Evolutionary conservation across 2,329 filamentous ascomycete genomes (phyloP).

Genomic region (Lachnellula cervina): DNA sequence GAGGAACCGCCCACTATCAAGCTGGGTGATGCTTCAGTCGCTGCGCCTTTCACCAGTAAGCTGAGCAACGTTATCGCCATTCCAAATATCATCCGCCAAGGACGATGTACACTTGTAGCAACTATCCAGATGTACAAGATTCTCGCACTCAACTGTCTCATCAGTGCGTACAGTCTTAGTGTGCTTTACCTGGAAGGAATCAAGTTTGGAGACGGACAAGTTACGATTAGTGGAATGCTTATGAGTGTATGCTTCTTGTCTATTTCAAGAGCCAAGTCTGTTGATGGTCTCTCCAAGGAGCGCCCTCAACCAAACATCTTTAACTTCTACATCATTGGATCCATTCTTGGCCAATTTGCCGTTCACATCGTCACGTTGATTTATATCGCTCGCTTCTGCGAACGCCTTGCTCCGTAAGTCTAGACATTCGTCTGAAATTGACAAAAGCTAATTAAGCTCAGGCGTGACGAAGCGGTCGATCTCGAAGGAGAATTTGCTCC

Average conservation of each 20-base stretch:
- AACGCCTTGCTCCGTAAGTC: slow-evolving; percentile 76
- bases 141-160: slow-evolving; percentile 92
- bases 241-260: slow-evolving; percentile 99
- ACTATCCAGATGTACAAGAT: slow-evolving; percentile 99
- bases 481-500: slow-evolving; percentile 93
- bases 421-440: not conserved
- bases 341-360: slow-evolving; percentile 93
- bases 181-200: slow-evolving; percentile 97
- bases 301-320: slow-evolving; percentile 98
- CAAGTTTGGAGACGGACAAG: slow-evolving; percentile 97
- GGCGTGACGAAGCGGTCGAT: slow-evolving; percentile 63
- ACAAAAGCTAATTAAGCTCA: slow-evolving; percentile 30
- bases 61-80: slow-evolving; percentile 94
- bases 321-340: slow-evolving; percentile 98
- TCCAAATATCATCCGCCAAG: slow-evolving; percentile 97
- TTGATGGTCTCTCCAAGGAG: slow-evolving; percentile 93
- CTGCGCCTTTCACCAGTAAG: slow-evolving; percentile 96
- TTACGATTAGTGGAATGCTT: slow-evolving; percentile 98
- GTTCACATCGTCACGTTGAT: slow-evolving; percentile 92
- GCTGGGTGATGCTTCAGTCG: slow-evolving; percentile 93
- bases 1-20: slow-evolving; percentile 94
- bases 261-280: slow-evolving; percentile 94
- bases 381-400: slow-evolving; percentile 87
- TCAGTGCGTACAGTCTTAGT: slow-evolving; percentile 93
- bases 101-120: slow-evolving; percentile 92